Evolutionary conservation across 106 monocot genomes (phyloP), one percentile per base, ranked within the genome.

Genomic region (Dioscorea zingiberensis): DNA sequence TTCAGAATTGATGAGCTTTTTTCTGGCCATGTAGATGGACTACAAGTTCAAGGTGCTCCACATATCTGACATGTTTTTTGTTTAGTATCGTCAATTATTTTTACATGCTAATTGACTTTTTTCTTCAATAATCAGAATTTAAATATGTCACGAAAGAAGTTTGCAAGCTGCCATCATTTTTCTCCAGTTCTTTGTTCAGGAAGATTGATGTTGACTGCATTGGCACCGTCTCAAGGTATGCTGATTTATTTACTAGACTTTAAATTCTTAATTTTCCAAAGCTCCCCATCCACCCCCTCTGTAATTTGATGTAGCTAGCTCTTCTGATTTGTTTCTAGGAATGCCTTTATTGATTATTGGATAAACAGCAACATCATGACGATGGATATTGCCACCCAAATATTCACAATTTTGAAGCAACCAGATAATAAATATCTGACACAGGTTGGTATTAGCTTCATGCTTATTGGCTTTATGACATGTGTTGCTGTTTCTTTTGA

Each of bases 331-430:
- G 47, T 38, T 76, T 83, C 32, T 62, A 97, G 95, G 91, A 78
- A 97, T 73, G 72, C 80, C 51, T 97, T 97, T 71, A 60, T 97
- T 64, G 81, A 78, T 32, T 97, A 91, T 70, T 97, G 95, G 95
- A 59, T 97, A 15, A 77, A 85, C 59, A 69, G 78, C 73, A 97
- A 97, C 70, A 85, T 88, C 81, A 88, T 91, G 85, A 81, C 77
- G 48, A 81, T 77, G 88, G 95, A 97, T 77, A 79, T 68, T 27
- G 87, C 91, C 64, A 86, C 76, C 12, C 91, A 83, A 69, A 86
- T 91, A 67, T 97, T 81, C 83, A 77, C 47, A 32, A 85, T 97
- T 62, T 73, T 97, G 70, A 97, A 86, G 75, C 91, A 88, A 74
- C 81, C 83, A 7, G 83, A 80, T 73, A 74, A 59, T 38, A 85